Percentiles rank a stretch among this genome's conserved stretches.
These are phyloP conservation scores for Mortierella sp. DNA, from an alignment of 371 early-diverging fungal species.

Conservation along the genomic window DNA sequence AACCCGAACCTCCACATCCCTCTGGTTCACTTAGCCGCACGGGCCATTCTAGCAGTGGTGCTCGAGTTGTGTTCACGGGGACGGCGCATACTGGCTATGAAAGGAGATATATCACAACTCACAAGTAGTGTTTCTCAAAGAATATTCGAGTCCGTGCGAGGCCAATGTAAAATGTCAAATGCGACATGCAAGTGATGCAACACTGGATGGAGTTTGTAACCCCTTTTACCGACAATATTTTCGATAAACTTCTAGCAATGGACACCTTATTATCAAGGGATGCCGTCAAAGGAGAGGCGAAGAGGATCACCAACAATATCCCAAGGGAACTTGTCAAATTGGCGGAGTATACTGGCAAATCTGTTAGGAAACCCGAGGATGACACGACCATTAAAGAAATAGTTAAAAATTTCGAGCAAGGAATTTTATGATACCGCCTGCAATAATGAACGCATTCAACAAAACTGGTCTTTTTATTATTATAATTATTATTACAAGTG, in stretches of 20 bases:
- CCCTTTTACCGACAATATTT: slow-evolving; percentile 14
- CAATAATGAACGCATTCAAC: too few species aligned
- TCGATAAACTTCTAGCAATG: slow-evolving; percentile 14
- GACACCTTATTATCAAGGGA: slow-evolving; percentile 5
- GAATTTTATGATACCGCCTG: too few species aligned
- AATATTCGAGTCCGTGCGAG: too few species aligned
- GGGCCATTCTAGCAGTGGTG: slow-evolving; percentile 18
- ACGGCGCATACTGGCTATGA: slow-evolving; percentile 4
- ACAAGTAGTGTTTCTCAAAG: background rate
- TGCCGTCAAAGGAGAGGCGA: slow-evolving; percentile 23
- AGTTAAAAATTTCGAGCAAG: slow-evolving; percentile 8
- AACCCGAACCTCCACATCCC: slow-evolving; percentile 12
- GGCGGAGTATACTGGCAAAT: background rate
- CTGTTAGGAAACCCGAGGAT: too few species aligned
- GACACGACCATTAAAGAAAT: too few species aligned
- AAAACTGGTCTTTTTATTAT: too few species aligned
- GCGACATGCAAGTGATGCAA: too few species aligned
- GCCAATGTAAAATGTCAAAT: too few species aligned
- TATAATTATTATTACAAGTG: too few species aligned
- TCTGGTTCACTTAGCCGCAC: slow-evolving; percentile 22
- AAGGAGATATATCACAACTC: slow-evolving; percentile 19
- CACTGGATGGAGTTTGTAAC: slow-evolving; percentile 24
- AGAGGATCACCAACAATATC: slow-evolving; percentile 26
- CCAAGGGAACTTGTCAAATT: slow-evolving; percentile 25
- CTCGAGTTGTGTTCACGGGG: slow-evolving; percentile 29